Evolutionary conservation across 1,284 basidiomycete genomes (phyloP).

Genomic region (Trametes pubescens): DNA sequence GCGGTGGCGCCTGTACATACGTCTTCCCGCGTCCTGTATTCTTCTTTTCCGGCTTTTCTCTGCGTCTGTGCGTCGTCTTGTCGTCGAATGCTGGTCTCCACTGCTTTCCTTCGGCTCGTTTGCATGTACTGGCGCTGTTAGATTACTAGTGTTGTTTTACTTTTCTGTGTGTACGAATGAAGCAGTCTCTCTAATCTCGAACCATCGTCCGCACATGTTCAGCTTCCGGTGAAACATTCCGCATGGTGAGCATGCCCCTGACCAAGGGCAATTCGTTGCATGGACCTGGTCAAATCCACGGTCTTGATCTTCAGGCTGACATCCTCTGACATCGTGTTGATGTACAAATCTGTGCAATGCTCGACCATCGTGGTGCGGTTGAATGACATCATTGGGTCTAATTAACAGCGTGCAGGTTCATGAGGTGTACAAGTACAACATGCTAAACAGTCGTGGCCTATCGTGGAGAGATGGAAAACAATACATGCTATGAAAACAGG

Average conservation of each 20-base stretch:
- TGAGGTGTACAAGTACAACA: slow-evolving; percentile 27
- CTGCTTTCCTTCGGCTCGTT: slow-evolving; percentile 32
- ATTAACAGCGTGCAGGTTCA: slow-evolving; percentile 9
- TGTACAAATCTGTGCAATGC: not conserved
- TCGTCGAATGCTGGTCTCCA: slow-evolving; percentile 34
- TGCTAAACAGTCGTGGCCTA: slow-evolving; percentile 12
- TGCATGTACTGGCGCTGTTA: slow-evolving; percentile 38
- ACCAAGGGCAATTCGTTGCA: not conserved
- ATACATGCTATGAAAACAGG: slow-evolving; percentile 23
- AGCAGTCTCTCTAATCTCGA: slow-evolving; percentile 2
- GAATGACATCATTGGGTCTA: slow-evolving; percentile 4
- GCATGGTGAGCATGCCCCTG: not conserved
- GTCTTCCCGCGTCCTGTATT: slow-evolving; percentile 23
- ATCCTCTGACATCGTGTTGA: too few relatives aligned
- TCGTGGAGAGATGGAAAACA: not conserved
- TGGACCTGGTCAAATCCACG: not conserved
- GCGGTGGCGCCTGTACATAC: slow-evolving; percentile 29
- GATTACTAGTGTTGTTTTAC: slow-evolving; percentile 37
- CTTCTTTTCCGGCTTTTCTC: slow-evolving; percentile 15
- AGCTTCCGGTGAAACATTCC: not conserved
- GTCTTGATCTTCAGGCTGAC: too few relatives aligned
- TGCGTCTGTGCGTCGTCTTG: slow-evolving; percentile 19
- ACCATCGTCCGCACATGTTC: not conserved
- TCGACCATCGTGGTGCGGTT: not conserved
- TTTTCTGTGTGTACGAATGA: slow-evolving; percentile 31